Percentiles rank a stretch among this genome's conserved stretches.
Conservation (phyloP, 352 stramenopile genomes). For the Globisporangium spinosum region DNA sequence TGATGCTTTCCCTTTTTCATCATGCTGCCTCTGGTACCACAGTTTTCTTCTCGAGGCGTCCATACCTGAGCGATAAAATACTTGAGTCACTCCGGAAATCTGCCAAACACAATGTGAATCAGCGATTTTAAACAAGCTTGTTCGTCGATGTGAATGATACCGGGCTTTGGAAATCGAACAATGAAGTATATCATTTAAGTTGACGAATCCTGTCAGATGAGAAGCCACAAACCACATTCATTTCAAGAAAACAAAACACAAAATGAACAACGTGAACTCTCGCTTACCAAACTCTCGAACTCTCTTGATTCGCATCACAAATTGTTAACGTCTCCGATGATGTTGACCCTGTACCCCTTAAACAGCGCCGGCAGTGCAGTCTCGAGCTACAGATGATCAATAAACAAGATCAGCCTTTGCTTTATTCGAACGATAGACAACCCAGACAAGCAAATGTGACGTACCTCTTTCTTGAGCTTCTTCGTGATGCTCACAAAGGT, state of each 20-base stretch:
- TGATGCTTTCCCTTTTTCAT: background rate
- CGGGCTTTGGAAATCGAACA: background rate
- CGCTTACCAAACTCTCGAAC: background rate
- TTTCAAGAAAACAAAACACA: background rate
- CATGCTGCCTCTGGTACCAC: background rate
- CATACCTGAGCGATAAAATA: background rate
- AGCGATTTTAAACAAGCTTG: background rate
- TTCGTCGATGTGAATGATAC: too few relatives aligned
- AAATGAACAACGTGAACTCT: background rate
- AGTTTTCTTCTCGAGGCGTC: too few relatives aligned
- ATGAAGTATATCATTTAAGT: background rate
- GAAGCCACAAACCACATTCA: background rate
- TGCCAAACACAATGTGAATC: background rate
- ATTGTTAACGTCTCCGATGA: slow-evolving; percentile 78
- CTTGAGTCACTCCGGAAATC: background rate
- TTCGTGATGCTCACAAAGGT: slow-evolving; percentile 47
- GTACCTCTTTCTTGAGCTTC: slow-evolving; percentile 67
- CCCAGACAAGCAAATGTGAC: background rate
- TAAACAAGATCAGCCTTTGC: background rate
- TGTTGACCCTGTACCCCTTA: slow-evolving; percentile 78
- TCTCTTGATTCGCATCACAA: slow-evolving; percentile 27
- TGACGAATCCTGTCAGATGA: background rate
- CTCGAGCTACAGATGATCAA: slow-evolving; percentile 40
- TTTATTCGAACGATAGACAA: background rate
- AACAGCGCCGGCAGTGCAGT: slow-evolving; percentile 54